phyloP scores from a whole-genome alignment of 2,329 filamentous ascomycete genomes.

The Fusarium sarcochroum region DNA sequence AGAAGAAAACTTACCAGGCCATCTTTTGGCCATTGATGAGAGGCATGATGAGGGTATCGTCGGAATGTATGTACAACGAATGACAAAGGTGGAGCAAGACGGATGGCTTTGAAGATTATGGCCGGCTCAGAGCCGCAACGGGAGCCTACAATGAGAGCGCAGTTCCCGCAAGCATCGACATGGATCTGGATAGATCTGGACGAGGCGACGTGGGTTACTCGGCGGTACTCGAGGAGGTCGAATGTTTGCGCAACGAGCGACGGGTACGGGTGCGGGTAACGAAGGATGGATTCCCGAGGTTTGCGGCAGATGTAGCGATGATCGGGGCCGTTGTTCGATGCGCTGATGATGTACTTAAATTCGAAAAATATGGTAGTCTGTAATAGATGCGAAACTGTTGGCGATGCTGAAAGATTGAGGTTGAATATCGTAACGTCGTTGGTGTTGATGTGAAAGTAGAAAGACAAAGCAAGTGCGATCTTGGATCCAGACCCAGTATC shows the following conservation, averaged over 20 bases:
- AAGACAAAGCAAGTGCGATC: slow-evolving; percentile 26
- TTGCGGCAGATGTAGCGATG: slow-evolving; percentile 19
- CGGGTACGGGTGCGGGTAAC: slow-evolving; percentile 6
- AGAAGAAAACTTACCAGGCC: slow-evolving; percentile 72
- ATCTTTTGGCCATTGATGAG: slow-evolving; percentile 79
- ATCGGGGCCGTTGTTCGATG: background rate
- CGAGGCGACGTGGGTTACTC: slow-evolving; percentile 20
- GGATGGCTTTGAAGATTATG: slow-evolving; percentile 22
- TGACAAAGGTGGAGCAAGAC: slow-evolving; percentile 33
- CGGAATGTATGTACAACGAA: slow-evolving; percentile 30
- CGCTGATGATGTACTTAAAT: background rate
- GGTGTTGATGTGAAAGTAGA: slow-evolving; percentile 27
- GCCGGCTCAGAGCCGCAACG: slow-evolving; percentile 38
- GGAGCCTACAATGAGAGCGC: slow-evolving; percentile 28
- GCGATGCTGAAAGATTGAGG: background rate
- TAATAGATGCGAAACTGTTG: background rate
- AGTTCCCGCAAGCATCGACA: slow-evolving; percentile 32
- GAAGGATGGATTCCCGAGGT: slow-evolving; percentile 17
- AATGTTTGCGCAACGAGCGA: slow-evolving; percentile 29
- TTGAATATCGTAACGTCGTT: slow-evolving; percentile 1
- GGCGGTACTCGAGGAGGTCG: slow-evolving; percentile 22
- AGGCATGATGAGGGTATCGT: slow-evolving; percentile 66
- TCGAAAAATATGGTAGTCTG: background rate
- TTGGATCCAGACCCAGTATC: slow-evolving; percentile 21
- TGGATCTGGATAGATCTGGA: slow-evolving; percentile 22